phyloP scores from a whole-genome alignment of 2,329 filamentous ascomycete species.

The Scopulariopsis brevicaulis region DNA sequence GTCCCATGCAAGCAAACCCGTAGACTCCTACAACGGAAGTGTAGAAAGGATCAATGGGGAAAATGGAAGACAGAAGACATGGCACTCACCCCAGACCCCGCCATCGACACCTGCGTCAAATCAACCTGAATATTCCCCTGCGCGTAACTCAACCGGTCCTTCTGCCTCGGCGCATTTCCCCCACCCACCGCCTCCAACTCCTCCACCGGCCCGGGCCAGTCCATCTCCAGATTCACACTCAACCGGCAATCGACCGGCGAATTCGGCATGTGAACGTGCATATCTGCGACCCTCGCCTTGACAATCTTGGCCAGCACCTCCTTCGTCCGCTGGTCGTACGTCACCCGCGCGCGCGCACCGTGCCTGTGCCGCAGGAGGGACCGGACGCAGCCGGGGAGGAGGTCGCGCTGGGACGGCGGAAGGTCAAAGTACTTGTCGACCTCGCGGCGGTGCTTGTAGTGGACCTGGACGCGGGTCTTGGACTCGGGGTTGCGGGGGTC shows the following conservation, averaged over 20 bases:
- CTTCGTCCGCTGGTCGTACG: slow-evolving; percentile 61
- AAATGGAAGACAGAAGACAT: slow-evolving; percentile 5
- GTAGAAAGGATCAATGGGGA: background rate
- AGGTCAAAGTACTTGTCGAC: slow-evolving; percentile 77
- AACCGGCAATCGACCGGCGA: slow-evolving; percentile 81
- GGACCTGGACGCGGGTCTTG: slow-evolving; percentile 48
- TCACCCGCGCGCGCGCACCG: slow-evolving; percentile 57
- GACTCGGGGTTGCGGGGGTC: slow-evolving; percentile 38
- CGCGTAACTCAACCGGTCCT: slow-evolving; percentile 84
- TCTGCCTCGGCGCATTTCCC: slow-evolving; percentile 45
- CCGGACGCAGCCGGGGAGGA: slow-evolving; percentile 53
- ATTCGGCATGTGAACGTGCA: slow-evolving; percentile 75
- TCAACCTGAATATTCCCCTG: slow-evolving; percentile 86
- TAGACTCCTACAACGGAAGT: background rate
- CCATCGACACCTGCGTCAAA: slow-evolving; percentile 71
- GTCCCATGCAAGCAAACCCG: background rate
- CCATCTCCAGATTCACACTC: slow-evolving; percentile 90
- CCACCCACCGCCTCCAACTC: slow-evolving; percentile 33
- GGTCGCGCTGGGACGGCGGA: slow-evolving; percentile 42
- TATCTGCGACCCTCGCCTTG: slow-evolving; percentile 77
- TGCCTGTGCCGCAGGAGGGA: slow-evolving; percentile 47
- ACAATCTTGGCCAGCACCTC: slow-evolving; percentile 73
- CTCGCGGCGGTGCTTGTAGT: slow-evolving; percentile 75
- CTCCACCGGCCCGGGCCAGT: slow-evolving; percentile 59
- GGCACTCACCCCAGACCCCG: slow-evolving; percentile 23